These are phyloP conservation scores for Pseudogymnoascus sp. DNA, from an alignment of 2,329 filamentous ascomycete genomes.

Conservation along the genomic window DNA sequence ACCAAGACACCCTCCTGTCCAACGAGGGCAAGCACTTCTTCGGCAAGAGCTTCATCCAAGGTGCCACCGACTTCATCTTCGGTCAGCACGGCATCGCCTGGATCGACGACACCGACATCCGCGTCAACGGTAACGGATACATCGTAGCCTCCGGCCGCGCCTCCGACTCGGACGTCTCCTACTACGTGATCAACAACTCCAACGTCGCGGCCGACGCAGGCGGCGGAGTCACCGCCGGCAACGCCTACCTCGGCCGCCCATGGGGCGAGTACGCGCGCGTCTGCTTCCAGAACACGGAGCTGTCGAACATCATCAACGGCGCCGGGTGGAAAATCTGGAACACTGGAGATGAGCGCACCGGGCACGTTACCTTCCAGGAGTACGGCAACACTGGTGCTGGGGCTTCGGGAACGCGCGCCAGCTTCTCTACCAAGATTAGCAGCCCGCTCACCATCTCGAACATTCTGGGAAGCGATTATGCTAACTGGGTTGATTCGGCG, in stretches of 20 bases:
- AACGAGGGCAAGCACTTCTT: constrained; percentile 48
- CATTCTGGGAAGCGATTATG: constrained; percentile 38
- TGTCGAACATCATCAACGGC: constrained; percentile 42
- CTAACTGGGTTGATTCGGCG: constrained; percentile 35
- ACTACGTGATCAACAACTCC: constrained; percentile 49
- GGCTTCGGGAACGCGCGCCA: constrained; percentile 39
- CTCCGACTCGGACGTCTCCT: constrained; percentile 33
- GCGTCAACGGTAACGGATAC: constrained; percentile 37
- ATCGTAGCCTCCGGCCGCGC: constrained; percentile 40
- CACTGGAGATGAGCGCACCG: constrained; percentile 33
- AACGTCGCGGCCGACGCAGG: constrained; percentile 35
- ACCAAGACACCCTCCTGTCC: constrained; percentile 46
- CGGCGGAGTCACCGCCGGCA: constrained; percentile 31
- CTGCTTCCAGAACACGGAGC: constrained; percentile 39
- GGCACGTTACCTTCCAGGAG: constrained; percentile 43
- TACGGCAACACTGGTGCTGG: constrained; percentile 45
- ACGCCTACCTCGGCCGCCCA: constrained; percentile 44
- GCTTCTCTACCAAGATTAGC: constrained; percentile 36
- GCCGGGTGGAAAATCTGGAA: constrained; percentile 45
- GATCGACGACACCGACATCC: constrained; percentile 43
- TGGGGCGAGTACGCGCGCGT: constrained; percentile 45
- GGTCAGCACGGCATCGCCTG: constrained; percentile 43
- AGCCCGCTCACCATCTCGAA: constrained; percentile 35
- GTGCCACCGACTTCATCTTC: constrained; percentile 54
- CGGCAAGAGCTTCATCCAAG: constrained; percentile 47